phyloP scores from a whole-genome alignment of 169 alveolate species.

The Cryptosporidium felis region DNA sequence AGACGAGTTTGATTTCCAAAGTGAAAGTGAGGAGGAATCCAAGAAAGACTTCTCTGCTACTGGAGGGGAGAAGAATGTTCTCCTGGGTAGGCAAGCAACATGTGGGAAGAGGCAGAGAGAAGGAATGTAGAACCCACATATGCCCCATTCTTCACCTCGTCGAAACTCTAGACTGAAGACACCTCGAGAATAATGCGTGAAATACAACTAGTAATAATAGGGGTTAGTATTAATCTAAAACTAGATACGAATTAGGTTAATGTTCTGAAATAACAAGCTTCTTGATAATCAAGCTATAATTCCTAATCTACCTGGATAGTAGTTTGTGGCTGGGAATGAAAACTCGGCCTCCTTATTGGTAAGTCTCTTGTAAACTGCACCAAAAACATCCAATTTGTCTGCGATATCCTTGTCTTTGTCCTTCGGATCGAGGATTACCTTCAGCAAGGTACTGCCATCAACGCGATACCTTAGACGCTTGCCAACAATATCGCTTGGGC shows the following conservation, averaged over 20 bases:
- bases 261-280: neutral
- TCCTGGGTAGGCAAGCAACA: too few relatives aligned
- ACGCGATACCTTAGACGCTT: constrained; percentile 88
- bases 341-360: constrained; percentile 93
- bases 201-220: neutral
- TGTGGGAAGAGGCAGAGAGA: too few relatives aligned
- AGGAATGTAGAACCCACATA: too few relatives aligned
- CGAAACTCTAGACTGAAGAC: too few relatives aligned
- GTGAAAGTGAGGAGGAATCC: neutral
- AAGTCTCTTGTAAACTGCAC: constrained; percentile 92
- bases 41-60: too few relatives aligned
- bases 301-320: constrained; percentile 70
- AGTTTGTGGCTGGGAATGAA: constrained; percentile 80
- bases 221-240: neutral
- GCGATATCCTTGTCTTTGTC: constrained; percentile 94
- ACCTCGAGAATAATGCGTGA: too few relatives aligned
- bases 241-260: neutral
- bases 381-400: constrained; percentile 92
- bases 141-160: too few relatives aligned
- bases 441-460: constrained; percentile 93
- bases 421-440: constrained; percentile 93
- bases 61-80: too few relatives aligned
- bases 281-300: constrained; percentile 47
- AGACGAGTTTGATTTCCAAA: neutral
- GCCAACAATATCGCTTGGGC: constrained; percentile 93